Evolutionary conservation across 257 asterid genomes (phyloP), one percentile per base, ranked within the genome.

Genomic region (Ocimum tenuiflorum): DNA sequence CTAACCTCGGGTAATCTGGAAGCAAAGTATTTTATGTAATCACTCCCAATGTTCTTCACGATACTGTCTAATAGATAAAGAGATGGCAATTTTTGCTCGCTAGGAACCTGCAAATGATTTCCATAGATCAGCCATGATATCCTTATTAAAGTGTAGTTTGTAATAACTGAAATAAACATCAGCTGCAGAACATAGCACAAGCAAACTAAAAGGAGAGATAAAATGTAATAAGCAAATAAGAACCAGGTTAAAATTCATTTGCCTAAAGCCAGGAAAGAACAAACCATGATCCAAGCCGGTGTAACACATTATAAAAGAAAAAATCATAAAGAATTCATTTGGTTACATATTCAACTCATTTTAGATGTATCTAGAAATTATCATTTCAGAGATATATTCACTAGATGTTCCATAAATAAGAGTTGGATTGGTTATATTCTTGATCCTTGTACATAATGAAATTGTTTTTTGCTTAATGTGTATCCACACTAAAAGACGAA

Each of bases 1-100:
- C 86, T 79, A 67, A 89, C 96, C 96, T 89, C 96, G 0, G 92
- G 95, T 69, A 90, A 74, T 79, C 77, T 87, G 68, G 87, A 49
- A 39, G 90, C 90, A 39, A 87, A 87, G 77, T 70, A 76, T 73
- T 82, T 90, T 54, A 90, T 87, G 85, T 92, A 92, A 82, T 92
- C 97, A 82, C 84, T 75, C 79, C 97, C 97, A 67, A 92, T 87
- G 76, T 89, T 92, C 89, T 92, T 92, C 88, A 92, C 98, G 63
- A 89, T 87, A 77, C 96, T 92, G 86, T 92, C 98, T 76, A 92
- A 74, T 50, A 92, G 85, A 76, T 92, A 92, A 41, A 92, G 88
- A 55, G 97, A 92, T 63, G 98, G 98, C 77, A 92, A 83, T 84
- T 92, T 92, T 70, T 83, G 96, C 55, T 92, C 97, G 0, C 82